Base-by-base conservation (phyloP, 805 yeast species). In the Candida corydali region DNA sequence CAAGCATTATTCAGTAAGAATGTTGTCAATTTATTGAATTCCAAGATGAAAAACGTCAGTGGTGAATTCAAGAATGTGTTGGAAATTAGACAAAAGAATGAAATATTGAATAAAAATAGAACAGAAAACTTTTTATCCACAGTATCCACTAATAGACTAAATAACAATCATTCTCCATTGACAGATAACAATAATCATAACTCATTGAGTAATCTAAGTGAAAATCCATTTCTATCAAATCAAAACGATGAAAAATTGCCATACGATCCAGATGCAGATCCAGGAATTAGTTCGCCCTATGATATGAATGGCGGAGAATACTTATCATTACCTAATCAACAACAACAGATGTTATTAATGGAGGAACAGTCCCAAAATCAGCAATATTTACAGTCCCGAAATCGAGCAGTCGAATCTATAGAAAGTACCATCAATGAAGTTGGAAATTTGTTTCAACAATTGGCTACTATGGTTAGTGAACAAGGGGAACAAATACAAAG, bases 341-440 rank as follows among this genome's bases (percentile, higher is more conserved):
- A 91, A 26, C 58, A 63, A 40, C 95, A 88, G 50, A 82, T 85
- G 48, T 59, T 87, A 49, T 69, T 86, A 51, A 63, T 89, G 58
- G 70, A 88, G 51, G 97, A 91, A 51, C 96, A 89, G 58, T 95
- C 29, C 10, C 32, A 29, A 49, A 79, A 78, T 45, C 34, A 32
- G 20, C 73, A 69, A 41, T 93, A 93, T 54, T 65, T 89, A 38
- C 91, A 81, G 51, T 93, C 84, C 47, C 74, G 98, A 51, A 82
- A 80, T 50, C 59, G 80, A 31, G 98, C 98, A 0, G 96, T 93
- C 35, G 98, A 91, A 55, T 86, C 97, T 0, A 93, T 93, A 34
- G 98, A 93, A 57, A 75, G 87, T n/a, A 93, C 98, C 0, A 93
- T 93, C 43, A 91, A 91, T 53, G 98, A 93, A 59, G 95, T 93